Evolutionary conservation across 2,329 filamentous ascomycete genomes (phyloP).

Genomic region (Diaporthe longicolla): DNA sequence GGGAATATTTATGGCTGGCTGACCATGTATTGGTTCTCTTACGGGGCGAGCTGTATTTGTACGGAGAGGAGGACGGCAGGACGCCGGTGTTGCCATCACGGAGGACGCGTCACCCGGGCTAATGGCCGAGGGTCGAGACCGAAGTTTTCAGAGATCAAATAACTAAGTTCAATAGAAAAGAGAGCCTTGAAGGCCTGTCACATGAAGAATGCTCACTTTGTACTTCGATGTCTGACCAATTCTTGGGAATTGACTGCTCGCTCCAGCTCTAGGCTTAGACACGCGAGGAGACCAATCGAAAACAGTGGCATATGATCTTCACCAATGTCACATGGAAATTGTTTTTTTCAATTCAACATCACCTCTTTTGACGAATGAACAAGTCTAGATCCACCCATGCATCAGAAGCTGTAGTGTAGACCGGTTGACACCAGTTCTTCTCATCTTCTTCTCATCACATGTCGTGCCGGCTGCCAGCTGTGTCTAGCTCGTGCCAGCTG

Average conservation of each 20-base stretch:
- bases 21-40: neutral
- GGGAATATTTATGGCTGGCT: slow-evolving; percentile 24
- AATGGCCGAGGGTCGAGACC: neutral
- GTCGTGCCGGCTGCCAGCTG: neutral
- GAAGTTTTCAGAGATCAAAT: neutral
- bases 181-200: slow-evolving; percentile 24
- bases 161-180: slow-evolving; percentile 4
- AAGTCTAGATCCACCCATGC: neutral
- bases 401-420: neutral
- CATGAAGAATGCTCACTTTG: slow-evolving; percentile 2
- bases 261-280: neutral
- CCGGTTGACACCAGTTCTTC: neutral
- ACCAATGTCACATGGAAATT: neutral
- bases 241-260: neutral
- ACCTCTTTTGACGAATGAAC: neutral
- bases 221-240: neutral
- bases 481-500: neutral
- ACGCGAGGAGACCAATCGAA: neutral
- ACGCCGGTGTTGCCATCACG: neutral
- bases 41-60: slow-evolving; percentile 16
- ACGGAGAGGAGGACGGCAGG: slow-evolving; percentile 10
- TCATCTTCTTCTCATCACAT: neutral
- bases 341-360: no score
- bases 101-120: neutral
- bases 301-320: no score